Evolutionary conservation across 495 filamentous ascomycete species (phyloP).

Genomic region (Hypoxylon lienhwacheense): DNA sequence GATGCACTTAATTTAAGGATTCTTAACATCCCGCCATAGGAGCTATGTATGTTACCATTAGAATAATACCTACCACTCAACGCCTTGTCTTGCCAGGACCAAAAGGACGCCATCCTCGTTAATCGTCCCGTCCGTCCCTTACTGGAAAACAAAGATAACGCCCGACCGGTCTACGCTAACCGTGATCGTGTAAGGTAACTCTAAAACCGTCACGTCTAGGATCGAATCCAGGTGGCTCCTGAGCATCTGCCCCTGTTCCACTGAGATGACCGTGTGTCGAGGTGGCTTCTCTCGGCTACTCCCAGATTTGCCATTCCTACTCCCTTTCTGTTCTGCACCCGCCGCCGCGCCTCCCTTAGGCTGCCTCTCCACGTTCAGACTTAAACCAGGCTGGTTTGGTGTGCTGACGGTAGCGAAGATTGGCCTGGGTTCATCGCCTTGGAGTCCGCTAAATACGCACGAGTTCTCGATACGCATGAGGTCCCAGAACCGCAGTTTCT

Average conservation of each 20-base stretch:
- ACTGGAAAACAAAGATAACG: slow-evolving; percentile 82
- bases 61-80: too few species aligned
- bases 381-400: slow-evolving; percentile 68
- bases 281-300: slow-evolving; percentile 54
- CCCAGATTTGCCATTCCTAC: slow-evolving; percentile 36
- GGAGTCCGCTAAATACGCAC: slow-evolving; percentile 76
- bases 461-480: slow-evolving; percentile 70
- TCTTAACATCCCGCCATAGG: too few species aligned
- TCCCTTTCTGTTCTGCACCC: slow-evolving; percentile 42
- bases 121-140: slow-evolving; percentile 11
- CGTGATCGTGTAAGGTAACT: slow-evolving; percentile 89
- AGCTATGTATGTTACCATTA: too few species aligned
- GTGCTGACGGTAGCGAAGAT: slow-evolving; percentile 56
- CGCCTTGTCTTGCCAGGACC: too few species aligned
- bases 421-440: slow-evolving; percentile 68
- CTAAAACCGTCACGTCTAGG: slow-evolving; percentile 82
- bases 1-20: too few species aligned
- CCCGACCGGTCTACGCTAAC: slow-evolving; percentile 90
- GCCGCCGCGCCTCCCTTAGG: slow-evolving; percentile 49
- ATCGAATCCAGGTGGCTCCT: slow-evolving; percentile 88
- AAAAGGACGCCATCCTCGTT: slow-evolving; percentile 5
- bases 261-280: slow-evolving; percentile 81
- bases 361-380: slow-evolving; percentile 71
- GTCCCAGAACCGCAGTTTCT: slow-evolving; percentile 94
- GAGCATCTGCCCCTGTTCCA: slow-evolving; percentile 82